These are phyloP conservation scores for Schizochytrium sp. DNA, from an alignment of 108 stramenopile genomes.

Conservation along the genomic window DNA sequence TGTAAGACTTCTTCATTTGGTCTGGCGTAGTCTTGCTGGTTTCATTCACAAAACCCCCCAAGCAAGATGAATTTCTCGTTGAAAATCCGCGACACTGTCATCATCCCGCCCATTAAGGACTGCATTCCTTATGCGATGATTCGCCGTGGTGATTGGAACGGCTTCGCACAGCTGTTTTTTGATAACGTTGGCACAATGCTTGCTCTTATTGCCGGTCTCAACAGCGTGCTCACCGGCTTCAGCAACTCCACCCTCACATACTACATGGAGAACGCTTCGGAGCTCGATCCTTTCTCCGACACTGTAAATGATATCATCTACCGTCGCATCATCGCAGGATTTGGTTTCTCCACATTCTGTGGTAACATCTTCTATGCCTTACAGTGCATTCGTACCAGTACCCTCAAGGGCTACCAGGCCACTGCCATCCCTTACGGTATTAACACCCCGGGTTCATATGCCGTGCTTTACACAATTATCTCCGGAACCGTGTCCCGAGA, in stretches of 20 bases:
- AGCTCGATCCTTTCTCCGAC: conserved; percentile 1
- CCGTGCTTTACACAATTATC: conserved; percentile 79
- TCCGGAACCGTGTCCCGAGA: neutral
- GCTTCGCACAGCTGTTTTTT: conserved; percentile 79
- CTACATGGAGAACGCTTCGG: neutral
- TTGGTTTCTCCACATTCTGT: conserved; percentile 75
- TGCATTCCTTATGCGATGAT: neutral
- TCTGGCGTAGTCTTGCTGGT: too few relatives aligned
- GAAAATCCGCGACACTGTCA: neutral
- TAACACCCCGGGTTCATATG: conserved; percentile 82
- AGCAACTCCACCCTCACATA: neutral
- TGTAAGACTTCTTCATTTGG: too few relatives aligned
- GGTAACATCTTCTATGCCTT: conserved; percentile 78
- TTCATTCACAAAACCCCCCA: too few relatives aligned
- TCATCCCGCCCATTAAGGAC: neutral
- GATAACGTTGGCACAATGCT: conserved; percentile 81
- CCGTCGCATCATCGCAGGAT: conserved; percentile 77
- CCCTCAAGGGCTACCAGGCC: conserved; percentile 47
- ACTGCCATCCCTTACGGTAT: conserved; percentile 85
- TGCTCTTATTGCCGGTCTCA: conserved; percentile 66
- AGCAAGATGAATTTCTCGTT: neutral
- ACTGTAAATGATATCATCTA: conserved; percentile 72
- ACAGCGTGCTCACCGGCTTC: conserved; percentile 52
- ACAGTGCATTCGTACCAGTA: conserved; percentile 72
- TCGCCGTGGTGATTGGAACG: conserved; percentile 69